These are phyloP conservation scores for Yarrowia sp. DNA, from an alignment of 805 yeast genomes.

Conservation along the genomic window DNA sequence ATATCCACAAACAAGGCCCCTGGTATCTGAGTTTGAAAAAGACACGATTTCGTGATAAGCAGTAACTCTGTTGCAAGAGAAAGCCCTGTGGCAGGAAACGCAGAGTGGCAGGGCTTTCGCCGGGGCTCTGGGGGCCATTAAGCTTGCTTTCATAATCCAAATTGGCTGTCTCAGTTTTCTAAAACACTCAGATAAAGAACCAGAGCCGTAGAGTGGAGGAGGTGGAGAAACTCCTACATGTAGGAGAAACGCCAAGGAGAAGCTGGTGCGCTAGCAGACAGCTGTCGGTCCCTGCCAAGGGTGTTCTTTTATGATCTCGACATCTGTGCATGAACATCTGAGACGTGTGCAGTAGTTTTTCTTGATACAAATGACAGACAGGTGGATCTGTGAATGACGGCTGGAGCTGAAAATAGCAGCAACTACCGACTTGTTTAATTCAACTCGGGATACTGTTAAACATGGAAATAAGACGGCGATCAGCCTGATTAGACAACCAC, in stretches of 20 bases:
- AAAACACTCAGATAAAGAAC: constrained; percentile 2
- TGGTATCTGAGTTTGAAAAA: constrained; percentile 1
- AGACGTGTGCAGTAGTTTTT: neutral
- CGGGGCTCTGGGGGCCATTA: neutral
- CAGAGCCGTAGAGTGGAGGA: constrained; percentile 12
- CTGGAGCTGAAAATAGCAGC: no score
- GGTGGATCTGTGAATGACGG: no score
- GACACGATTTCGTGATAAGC: constrained; percentile 6
- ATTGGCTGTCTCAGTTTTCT: constrained; percentile 1
- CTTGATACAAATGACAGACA: neutral
- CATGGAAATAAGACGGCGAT: neutral
- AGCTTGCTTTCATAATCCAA: neutral
- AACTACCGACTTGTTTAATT: no score
- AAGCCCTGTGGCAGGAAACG: neutral
- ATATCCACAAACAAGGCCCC: no score
- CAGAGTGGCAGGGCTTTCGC: neutral
- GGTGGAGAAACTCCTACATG: neutral
- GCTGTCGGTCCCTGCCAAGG: constrained; percentile 17
- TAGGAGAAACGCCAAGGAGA: neutral
- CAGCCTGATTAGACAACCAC: neutral
- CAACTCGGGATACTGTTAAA: neutral
- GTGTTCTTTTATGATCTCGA: neutral
- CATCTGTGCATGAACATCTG: neutral
- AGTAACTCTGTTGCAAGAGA: constrained; percentile 23
- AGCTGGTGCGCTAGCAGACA: no score